Conservation (phyloP, 805 yeast species). For the Candida maris region DNA sequence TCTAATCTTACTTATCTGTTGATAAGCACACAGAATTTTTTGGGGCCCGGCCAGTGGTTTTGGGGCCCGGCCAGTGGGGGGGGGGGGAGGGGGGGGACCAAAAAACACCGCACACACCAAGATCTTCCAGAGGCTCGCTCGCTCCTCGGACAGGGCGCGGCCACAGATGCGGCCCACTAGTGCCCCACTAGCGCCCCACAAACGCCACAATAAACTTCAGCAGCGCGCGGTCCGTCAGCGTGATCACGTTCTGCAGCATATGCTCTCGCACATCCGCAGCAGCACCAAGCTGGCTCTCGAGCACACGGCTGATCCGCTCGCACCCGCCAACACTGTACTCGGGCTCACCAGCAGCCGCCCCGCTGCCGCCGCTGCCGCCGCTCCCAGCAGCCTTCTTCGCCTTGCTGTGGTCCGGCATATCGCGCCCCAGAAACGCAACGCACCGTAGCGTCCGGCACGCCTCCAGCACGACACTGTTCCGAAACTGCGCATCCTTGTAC, state of each 20-base stretch:
- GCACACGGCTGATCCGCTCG: slow-evolving; percentile 27
- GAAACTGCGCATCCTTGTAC: slow-evolving; percentile 73
- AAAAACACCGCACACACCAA: no score
- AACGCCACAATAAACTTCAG: slow-evolving; percentile 59
- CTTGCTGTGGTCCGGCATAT: slow-evolving; percentile 27
- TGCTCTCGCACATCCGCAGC: slow-evolving; percentile 58
- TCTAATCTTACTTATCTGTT: no score
- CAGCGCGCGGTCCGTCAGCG: slow-evolving; percentile 58
- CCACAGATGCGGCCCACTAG: no score
- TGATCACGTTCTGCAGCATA: slow-evolving; percentile 56
- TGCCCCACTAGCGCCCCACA: slow-evolving; percentile 33
- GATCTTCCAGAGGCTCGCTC: no score
- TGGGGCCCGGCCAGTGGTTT: no score
- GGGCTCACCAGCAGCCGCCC: slow-evolving; percentile 18
- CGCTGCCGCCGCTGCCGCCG: slow-evolving; percentile 1
- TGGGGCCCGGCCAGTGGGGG: no score
- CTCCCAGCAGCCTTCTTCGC: slow-evolving; percentile 16
- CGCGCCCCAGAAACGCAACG: slow-evolving; percentile 39
- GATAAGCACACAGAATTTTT: no score
- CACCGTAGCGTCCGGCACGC: slow-evolving; percentile 65
- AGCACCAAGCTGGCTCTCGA: slow-evolving; percentile 57
- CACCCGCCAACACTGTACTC: slow-evolving; percentile 30
- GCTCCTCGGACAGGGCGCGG: no score
- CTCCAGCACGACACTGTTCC: slow-evolving; percentile 67
- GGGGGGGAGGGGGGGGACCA: no score